These are phyloP conservation scores for Ophiocordyceps robertsii DNA, from an alignment of 2,329 filamentous ascomycete species.

Conservation along the genomic window DNA sequence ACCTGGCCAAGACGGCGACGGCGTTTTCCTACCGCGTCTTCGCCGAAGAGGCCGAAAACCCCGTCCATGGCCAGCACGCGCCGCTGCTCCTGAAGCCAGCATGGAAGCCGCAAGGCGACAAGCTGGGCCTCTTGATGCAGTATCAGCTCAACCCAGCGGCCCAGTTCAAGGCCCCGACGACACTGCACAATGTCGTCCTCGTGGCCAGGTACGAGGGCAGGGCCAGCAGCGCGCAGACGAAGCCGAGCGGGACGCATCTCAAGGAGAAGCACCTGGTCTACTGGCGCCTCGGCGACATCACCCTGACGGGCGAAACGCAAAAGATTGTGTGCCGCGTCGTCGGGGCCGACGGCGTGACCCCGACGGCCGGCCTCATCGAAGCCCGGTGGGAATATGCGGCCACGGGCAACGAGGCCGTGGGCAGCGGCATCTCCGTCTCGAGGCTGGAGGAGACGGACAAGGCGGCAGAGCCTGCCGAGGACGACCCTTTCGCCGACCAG, in stretches of 20 bases:
- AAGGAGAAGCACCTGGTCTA: conserved; percentile 66
- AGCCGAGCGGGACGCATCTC: conserved; percentile 66
- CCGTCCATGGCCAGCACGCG: conserved; percentile 39
- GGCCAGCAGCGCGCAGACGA: conserved; percentile 58
- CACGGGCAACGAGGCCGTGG: conserved; percentile 27
- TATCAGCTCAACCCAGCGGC: conserved; percentile 71
- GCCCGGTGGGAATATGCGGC: conserved; percentile 59
- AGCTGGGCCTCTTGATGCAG: conserved; percentile 73
- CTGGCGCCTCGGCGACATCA: conserved; percentile 70
- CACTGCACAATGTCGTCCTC: conserved; percentile 59
- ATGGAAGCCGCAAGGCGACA: conserved; percentile 76
- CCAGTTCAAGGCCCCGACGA: conserved; percentile 26
- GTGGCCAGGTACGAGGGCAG: conserved; percentile 58
- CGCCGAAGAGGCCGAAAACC: conserved; percentile 41
- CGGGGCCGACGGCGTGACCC: conserved; percentile 55
- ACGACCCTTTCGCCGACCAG: conserved; percentile 57
- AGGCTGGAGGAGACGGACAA: conserved; percentile 37
- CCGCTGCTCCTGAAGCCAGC: conserved; percentile 61
- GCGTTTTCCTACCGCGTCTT: conserved; percentile 92
- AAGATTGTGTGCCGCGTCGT: conserved; percentile 75
- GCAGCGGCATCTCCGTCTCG: conserved; percentile 54
- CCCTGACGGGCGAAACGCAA: conserved; percentile 48
- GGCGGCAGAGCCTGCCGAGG: conserved; percentile 33
- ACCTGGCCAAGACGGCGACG: conserved; percentile 60
- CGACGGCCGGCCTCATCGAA: conserved; percentile 65